These are phyloP conservation scores for Fusarium pseudograminearum DNA, from an alignment of 2,329 filamentous ascomycete genomes.

Conservation along the genomic window DNA sequence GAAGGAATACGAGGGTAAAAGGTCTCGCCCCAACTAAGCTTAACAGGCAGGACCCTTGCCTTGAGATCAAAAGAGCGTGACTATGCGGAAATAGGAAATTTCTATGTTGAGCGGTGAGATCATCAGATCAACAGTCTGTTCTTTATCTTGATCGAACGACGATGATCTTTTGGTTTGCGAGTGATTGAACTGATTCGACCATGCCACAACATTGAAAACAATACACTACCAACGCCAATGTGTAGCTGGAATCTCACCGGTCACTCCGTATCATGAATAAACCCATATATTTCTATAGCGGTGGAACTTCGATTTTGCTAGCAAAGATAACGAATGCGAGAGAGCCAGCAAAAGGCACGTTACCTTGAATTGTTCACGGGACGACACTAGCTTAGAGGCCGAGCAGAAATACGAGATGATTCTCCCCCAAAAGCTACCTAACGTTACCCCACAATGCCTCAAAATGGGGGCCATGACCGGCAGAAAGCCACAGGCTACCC, in stretches of 20 bases:
- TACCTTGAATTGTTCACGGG: conserved; percentile 21
- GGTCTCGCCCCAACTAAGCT: conserved; percentile 16
- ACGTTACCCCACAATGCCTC: conserved; percentile 39
- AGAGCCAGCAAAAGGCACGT: conserved; percentile 28
- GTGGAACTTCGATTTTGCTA: not conserved
- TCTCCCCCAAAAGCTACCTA: conserved; percentile 22
- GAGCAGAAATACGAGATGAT: conserved; percentile 41
- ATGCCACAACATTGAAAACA: not conserved
- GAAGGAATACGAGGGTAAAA: conserved; percentile 39
- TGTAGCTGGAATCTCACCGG: conserved; percentile 2
- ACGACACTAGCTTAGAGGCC: conserved; percentile 24
- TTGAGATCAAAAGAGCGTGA: conserved; percentile 4
- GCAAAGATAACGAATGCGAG: not conserved
- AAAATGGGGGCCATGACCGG: conserved; percentile 24
- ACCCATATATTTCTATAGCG: not conserved
- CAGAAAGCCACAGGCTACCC: conserved; percentile 13
- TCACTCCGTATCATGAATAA: conserved; percentile 10
- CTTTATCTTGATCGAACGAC: conserved; percentile 6
- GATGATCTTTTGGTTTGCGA: not conserved
- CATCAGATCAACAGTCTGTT: conserved; percentile 21
- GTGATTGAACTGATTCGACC: not conserved
- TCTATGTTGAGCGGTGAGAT: conserved; percentile 33
- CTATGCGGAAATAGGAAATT: not conserved
- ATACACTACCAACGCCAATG: not conserved
- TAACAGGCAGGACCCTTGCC: conserved; percentile 23